A percentile compares a stretch with the other conserved stretches of the same genome.
Evolutionary conservation across 495 filamentous ascomycete species (phyloP).

Genomic region (Usnea hakonensis): DNA sequence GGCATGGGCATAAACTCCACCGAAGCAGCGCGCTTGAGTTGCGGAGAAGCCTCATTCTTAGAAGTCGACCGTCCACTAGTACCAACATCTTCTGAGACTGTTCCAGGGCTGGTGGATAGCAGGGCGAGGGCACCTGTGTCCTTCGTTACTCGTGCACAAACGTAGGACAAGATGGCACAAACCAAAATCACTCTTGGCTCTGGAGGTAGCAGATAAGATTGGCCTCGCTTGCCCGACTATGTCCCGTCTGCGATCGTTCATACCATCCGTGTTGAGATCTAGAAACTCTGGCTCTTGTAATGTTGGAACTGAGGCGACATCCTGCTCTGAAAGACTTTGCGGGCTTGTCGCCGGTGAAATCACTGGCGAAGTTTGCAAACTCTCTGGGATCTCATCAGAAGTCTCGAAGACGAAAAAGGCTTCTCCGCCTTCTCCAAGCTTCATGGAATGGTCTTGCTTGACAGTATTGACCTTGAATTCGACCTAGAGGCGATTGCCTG

Average conservation of each 20-base stretch:
- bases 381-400: constrained; percentile 74
- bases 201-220: constrained; percentile 12
- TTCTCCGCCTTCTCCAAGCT: constrained; percentile 93
- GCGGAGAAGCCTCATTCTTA: constrained; percentile 29
- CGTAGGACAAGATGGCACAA: constrained; percentile 15
- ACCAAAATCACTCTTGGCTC: constrained; percentile 48
- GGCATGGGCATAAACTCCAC: constrained; percentile 38
- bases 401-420: constrained; percentile 99
- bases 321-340: constrained; percentile 45
- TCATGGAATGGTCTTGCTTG: constrained; percentile 94
- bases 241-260: constrained; percentile 1
- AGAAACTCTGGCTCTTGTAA: constrained; percentile 80
- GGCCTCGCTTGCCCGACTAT: constrained; percentile 13
- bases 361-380: constrained; percentile 86
- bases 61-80: constrained; percentile 32
- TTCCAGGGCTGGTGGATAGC: constrained; percentile 53
- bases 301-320: constrained; percentile 43
- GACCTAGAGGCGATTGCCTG: constrained; percentile 42
- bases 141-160: neutral
- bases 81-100: constrained; percentile 34
- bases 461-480: constrained; percentile 91
- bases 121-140: constrained; percentile 54
- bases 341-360: constrained; percentile 83
- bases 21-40: constrained; percentile 44
- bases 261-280: constrained; percentile 51